Conservation (phyloP, 345 rosid genomes). For the Heritiera littoralis region DNA sequence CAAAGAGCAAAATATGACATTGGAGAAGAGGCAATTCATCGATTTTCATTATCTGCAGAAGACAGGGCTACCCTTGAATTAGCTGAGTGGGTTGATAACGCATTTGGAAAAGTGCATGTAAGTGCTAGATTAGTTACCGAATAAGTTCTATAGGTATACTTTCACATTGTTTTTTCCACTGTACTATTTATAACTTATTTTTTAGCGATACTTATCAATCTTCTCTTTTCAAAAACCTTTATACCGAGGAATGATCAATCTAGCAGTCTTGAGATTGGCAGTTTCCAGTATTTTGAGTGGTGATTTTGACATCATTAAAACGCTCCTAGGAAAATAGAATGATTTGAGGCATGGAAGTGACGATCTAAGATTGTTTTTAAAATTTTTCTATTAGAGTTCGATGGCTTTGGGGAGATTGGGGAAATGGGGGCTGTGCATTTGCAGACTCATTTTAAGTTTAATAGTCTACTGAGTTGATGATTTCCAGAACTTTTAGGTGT, state of each 20-base stretch:
- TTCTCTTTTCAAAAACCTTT: neutral
- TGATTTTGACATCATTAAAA: neutral
- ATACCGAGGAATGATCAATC: neutral
- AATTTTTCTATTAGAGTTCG: neutral
- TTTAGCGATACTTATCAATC: neutral
- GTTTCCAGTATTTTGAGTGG: neutral
- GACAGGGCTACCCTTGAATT: constrained; percentile 95
- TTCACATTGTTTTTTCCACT: neutral
- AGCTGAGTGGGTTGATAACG: constrained; percentile 92
- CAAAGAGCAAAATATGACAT: constrained; percentile 92
- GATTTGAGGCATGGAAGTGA: neutral
- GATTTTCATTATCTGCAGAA: constrained; percentile 92
- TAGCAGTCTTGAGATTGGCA: neutral
- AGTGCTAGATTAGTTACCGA: constrained; percentile 32
- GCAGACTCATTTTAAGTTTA: neutral
- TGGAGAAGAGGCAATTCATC: constrained; percentile 91
- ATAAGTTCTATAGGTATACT: constrained; percentile 21
- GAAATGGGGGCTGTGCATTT: neutral
- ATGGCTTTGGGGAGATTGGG: neutral
- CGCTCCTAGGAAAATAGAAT: neutral
- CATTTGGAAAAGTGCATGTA: constrained; percentile 75
- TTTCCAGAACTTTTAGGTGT: neutral
- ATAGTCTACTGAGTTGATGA: neutral
- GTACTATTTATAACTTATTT: neutral
- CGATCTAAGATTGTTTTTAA: neutral